Conservation (phyloP, 805 yeast genomes). For the Spathaspora passalidarum region DNA sequence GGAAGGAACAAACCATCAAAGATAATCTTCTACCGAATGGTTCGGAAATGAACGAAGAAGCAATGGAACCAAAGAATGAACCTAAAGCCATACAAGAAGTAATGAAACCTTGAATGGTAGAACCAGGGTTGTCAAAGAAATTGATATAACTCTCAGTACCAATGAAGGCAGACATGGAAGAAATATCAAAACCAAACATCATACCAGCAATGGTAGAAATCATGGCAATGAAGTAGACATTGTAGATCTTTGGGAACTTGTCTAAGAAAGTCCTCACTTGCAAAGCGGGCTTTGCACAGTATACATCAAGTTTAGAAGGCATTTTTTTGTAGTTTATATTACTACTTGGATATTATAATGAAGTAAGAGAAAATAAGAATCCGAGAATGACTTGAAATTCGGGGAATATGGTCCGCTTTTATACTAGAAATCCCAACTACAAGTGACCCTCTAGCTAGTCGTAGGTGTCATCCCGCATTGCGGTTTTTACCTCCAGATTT, state of each 20-base stretch:
- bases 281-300: constrained; percentile 25
- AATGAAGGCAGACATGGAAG: constrained; percentile 73
- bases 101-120: constrained; percentile 66
- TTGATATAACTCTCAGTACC: constrained; percentile 41
- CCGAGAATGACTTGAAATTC: no score
- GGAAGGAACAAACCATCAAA: constrained; percentile 37
- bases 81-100: constrained; percentile 79
- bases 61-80: constrained; percentile 65
- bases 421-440: neutral
- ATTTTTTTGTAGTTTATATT: constrained; percentile 1
- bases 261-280: constrained; percentile 30
- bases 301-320: constrained; percentile 8
- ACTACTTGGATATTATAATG: neutral
- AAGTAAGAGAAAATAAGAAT: neutral
- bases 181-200: constrained; percentile 76
- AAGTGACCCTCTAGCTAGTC: neutral
- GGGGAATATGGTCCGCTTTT: neutral
- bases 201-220: constrained; percentile 67
- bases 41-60: constrained; percentile 45
- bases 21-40: constrained; percentile 45
- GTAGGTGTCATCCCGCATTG: neutral
- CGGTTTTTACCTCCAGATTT: neutral
- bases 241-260: constrained; percentile 43
- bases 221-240: constrained; percentile 53
- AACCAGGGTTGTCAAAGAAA: constrained; percentile 44